A percentile compares a stretch with the other conserved stretches of the same genome.
Evolutionary conservation across 805 yeast species (phyloP).

Genomic region (Wickerhamomyces pijperi): DNA sequence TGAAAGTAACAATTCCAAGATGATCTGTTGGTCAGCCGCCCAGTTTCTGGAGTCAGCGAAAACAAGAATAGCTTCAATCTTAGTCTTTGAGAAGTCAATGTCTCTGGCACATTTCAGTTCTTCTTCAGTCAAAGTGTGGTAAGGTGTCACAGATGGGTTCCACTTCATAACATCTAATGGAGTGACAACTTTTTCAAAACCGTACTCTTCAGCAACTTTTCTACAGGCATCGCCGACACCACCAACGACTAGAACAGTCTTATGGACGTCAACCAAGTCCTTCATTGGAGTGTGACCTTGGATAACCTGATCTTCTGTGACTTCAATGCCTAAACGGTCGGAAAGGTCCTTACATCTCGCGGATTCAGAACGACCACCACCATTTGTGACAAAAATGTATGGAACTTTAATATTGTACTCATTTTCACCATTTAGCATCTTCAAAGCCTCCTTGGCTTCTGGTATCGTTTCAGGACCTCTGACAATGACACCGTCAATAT

Average conservation of each 20-base stretch:
- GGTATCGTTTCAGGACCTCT: conserved; percentile 80
- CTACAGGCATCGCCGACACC: conserved; percentile 82
- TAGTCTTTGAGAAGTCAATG: conserved; percentile 55
- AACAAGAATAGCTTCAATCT: conserved; percentile 74
- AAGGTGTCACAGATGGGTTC: conserved; percentile 81
- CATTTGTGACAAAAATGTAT: conserved; percentile 79
- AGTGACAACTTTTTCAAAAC: conserved; percentile 72
- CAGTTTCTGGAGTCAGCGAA: conserved; percentile 89
- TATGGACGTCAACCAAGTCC: conserved; percentile 55
- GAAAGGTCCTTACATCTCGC: conserved; percentile 65
- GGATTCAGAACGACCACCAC: conserved; percentile 80
- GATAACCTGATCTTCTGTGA: conserved; percentile 70
- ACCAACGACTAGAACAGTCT: conserved; percentile 78
- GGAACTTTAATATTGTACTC: conserved; percentile 71
- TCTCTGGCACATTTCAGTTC: conserved; percentile 41
- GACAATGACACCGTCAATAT: conserved; percentile 84
- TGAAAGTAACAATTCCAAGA: conserved; percentile 67
- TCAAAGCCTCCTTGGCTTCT: conserved; percentile 64
- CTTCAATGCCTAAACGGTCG: conserved; percentile 43
- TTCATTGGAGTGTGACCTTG: conserved; percentile 95
- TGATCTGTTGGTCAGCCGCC: conserved; percentile 90
- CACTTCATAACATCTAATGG: conserved; percentile 77
- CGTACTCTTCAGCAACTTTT: conserved; percentile 73
- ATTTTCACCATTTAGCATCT: conserved; percentile 67
- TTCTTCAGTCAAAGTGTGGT: conserved; percentile 67